A percentile compares a stretch with the other conserved stretches of the same genome.
Evolutionary conservation across 768 basidiomycete species (phyloP).

Genomic region (Lentinula raphanica): DNA sequence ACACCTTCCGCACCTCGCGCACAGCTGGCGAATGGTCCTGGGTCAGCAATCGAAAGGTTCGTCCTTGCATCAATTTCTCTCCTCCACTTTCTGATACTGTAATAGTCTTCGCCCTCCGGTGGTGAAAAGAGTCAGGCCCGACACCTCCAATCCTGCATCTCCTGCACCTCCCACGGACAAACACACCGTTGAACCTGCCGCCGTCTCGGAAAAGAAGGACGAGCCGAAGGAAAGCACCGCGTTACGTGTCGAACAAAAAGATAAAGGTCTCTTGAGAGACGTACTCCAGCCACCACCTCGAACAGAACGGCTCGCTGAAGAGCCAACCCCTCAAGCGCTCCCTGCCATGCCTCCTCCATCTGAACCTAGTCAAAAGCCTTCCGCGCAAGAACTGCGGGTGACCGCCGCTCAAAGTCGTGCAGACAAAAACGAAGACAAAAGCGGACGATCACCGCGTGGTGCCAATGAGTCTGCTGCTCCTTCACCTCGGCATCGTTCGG

Average conservation of each 20-base stretch:
- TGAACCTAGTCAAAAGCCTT: conserved; percentile 71
- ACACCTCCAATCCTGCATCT: conserved; percentile 30
- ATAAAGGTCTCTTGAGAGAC: conserved; percentile 15
- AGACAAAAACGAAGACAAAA: conserved; percentile 38
- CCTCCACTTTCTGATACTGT: conserved; percentile 2
- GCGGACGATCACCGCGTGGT: conserved; percentile 27
- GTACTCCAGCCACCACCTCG: conserved; percentile 22
- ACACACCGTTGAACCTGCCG: not conserved
- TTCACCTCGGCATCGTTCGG: conserved; percentile 59
- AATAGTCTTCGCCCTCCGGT: conserved; percentile 74
- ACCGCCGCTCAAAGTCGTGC: conserved; percentile 65
- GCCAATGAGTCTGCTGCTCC: conserved; percentile 48
- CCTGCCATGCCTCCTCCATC: conserved; percentile 72
- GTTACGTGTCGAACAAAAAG: not conserved
- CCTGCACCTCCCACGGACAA: conserved; percentile 22
- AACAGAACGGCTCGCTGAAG: conserved; percentile 32
- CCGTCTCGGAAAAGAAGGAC: not conserved
- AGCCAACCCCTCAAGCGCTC: conserved; percentile 28
- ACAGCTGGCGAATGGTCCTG: conserved; percentile 34
- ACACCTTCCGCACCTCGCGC: conserved; percentile 54
- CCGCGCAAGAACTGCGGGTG: conserved; percentile 75
- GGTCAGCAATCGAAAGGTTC: conserved; percentile 18
- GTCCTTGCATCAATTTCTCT: not conserved
- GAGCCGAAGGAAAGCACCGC: not conserved
- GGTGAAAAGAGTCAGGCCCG: conserved; percentile 54